Percentiles rank a stretch among this genome's conserved stretches.
These are phyloP conservation scores for Russula earlei DNA, from an alignment of 768 basidiomycete species.

Conservation along the genomic window DNA sequence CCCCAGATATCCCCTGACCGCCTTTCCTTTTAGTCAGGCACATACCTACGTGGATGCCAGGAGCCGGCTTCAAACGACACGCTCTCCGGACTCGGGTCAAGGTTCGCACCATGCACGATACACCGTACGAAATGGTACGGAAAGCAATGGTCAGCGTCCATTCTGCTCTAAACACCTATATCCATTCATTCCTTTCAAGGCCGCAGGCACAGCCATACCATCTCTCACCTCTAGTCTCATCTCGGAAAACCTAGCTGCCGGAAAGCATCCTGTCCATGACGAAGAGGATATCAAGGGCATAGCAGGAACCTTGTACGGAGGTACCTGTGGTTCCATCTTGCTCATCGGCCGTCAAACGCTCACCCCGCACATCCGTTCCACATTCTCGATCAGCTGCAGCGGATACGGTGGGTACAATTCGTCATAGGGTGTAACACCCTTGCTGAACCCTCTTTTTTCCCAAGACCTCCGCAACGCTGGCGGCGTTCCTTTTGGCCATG, in stretches of 20 bases:
- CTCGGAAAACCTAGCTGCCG: conserved; percentile 8
- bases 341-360: conserved; percentile 1
- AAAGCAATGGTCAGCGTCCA: conserved; percentile 4
- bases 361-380: conserved; percentile 11
- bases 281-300: conserved; percentile 19
- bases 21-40: conserved; percentile 7
- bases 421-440: not conserved
- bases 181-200: conserved; percentile 2
- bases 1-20: not conserved
- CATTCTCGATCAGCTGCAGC: conserved; percentile 15
- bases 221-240: conserved; percentile 19
- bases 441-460: not conserved
- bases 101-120: conserved; percentile 18
- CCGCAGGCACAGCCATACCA: conserved; percentile 18
- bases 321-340: not conserved
- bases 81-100: conserved; percentile 16
- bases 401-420: conserved; percentile 13
- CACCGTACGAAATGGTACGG: conserved; percentile 19
- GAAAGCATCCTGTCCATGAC: conserved; percentile 1
- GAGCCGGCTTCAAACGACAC: conserved; percentile 20
- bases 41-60: conserved; percentile 20
- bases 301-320: conserved; percentile 19
- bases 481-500: conserved; percentile 20
- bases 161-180: not conserved
- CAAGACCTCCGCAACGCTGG: conserved; percentile 18